phyloP scores from a whole-genome alignment of 306 rosid species.

The Casuarina equisetifolia region DNA sequence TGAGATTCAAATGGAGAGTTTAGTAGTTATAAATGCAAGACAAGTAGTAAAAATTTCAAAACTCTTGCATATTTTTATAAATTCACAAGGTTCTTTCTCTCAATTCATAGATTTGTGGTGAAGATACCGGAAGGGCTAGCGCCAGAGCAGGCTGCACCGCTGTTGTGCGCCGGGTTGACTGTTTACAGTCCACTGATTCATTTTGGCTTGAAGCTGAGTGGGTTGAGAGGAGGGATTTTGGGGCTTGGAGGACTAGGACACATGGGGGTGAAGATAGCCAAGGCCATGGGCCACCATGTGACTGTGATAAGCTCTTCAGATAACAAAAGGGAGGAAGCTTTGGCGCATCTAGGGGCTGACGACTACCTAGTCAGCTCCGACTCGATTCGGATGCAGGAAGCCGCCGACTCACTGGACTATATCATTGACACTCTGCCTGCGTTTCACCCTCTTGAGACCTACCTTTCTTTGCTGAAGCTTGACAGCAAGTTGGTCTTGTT shows the following conservation, averaged over 20 bases:
- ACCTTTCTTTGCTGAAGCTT: slow-evolving; percentile 66
- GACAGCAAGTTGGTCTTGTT: slow-evolving; percentile 78
- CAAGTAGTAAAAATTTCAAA: not conserved
- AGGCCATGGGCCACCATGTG: slow-evolving; percentile 82
- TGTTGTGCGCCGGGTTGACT: slow-evolving; percentile 84
- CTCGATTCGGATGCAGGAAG: slow-evolving; percentile 47
- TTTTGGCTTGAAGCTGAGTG: slow-evolving; percentile 65
- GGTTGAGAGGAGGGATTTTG: slow-evolving; percentile 67
- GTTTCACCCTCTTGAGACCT: slow-evolving; percentile 85
- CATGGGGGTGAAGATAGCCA: slow-evolving; percentile 83
- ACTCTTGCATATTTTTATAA: not conserved
- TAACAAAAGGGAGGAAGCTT: slow-evolving; percentile 70
- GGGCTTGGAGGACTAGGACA: slow-evolving; percentile 97
- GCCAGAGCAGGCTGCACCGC: slow-evolving; percentile 72
- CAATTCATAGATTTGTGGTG: slow-evolving; percentile 63
- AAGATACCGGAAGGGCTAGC: slow-evolving; percentile 74
- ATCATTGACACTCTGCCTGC: slow-evolving; percentile 84
- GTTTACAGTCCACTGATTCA: slow-evolving; percentile 75
- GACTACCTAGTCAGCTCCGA: slow-evolving; percentile 76
- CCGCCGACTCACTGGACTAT: slow-evolving; percentile 74
- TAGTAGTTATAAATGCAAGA: not conserved
- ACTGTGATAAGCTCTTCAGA: slow-evolving; percentile 90
- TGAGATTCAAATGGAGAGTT: not conserved
- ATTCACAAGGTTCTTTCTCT: not conserved
- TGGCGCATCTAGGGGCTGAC: slow-evolving; percentile 77